phyloP scores from a whole-genome alignment of 1,284 basidiomycete genomes.

The Ustilago hordei region DNA sequence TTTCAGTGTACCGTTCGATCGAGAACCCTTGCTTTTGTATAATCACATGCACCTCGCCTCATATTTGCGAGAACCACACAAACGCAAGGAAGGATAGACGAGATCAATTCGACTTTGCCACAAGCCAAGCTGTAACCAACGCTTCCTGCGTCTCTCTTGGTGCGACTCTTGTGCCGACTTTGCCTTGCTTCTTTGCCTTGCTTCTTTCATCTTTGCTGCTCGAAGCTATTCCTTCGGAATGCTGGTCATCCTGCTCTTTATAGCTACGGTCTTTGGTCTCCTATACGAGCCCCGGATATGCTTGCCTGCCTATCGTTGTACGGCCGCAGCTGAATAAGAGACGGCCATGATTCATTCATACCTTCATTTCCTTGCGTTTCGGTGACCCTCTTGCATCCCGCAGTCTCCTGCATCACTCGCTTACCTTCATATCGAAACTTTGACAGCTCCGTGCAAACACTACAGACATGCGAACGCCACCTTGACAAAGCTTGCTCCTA shows the following conservation, averaged over 20 bases:
- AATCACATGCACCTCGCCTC: conserved; percentile 26
- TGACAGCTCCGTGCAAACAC: neutral
- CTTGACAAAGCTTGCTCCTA: neutral
- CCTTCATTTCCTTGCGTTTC: too few species aligned
- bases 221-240: conserved; percentile 1
- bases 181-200: neutral
- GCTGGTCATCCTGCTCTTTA: neutral
- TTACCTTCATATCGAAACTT: neutral
- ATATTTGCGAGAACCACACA: neutral
- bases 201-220: neutral
- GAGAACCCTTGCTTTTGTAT: conserved; percentile 8
- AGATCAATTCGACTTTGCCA: conserved; percentile 5
- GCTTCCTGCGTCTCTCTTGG: neutral
- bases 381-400: neutral
- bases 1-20: conserved; percentile 6
- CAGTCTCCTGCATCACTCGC: conserved; percentile 2
- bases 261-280: neutral
- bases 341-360: too few species aligned
- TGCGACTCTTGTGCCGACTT: too few species aligned
- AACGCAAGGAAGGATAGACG: neutral
- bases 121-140: neutral
- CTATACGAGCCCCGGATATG: neutral
- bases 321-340: neutral
- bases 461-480: conserved; percentile 4
- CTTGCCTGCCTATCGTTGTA: neutral